These are phyloP conservation scores for Medicago ruthenica DNA, from an alignment of 306 rosid species.

Conservation along the genomic window DNA sequence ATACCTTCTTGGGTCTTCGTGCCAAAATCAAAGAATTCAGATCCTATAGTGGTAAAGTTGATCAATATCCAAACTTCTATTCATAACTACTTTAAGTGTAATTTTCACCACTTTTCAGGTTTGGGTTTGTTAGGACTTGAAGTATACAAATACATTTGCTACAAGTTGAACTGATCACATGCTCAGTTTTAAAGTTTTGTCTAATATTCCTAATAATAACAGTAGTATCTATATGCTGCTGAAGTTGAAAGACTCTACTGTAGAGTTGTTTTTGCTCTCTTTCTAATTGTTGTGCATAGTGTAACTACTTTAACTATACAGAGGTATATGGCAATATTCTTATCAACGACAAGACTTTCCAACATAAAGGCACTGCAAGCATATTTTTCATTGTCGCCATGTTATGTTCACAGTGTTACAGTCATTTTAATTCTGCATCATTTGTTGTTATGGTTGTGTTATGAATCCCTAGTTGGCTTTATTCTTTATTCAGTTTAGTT, in stretches of 20 bases:
- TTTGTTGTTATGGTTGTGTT: conserved; percentile 14
- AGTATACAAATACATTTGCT: conserved; percentile 4
- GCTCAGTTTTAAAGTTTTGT: not conserved
- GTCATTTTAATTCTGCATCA: conserved; percentile 8
- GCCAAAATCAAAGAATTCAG: conserved; percentile 84
- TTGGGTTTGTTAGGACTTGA: conserved; percentile 26
- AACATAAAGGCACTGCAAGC: not conserved
- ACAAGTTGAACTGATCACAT: conserved; percentile 31
- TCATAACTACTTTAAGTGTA: conserved; percentile 49
- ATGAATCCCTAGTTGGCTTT: conserved; percentile 23
- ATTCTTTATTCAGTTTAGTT: conserved; percentile 5
- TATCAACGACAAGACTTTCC: not conserved
- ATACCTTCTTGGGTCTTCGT: conserved; percentile 81
- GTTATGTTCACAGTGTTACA: conserved; percentile 7
- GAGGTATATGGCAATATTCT: not conserved
- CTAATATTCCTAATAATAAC: not conserved
- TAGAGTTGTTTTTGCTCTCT: conserved; percentile 16
- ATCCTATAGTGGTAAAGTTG: conserved; percentile 85
- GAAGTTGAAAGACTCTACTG: conserved; percentile 8
- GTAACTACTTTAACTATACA: conserved; percentile 2
- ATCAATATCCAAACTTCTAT: conserved; percentile 49
- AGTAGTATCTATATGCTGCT: conserved; percentile 12
- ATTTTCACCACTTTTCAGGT: conserved; percentile 48
- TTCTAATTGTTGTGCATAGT: conserved; percentile 13
- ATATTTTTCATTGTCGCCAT: conserved; percentile 18